These are phyloP conservation scores for Alternaria sp. DNA, from an alignment of 2,329 filamentous ascomycete genomes.

Conservation along the genomic window DNA sequence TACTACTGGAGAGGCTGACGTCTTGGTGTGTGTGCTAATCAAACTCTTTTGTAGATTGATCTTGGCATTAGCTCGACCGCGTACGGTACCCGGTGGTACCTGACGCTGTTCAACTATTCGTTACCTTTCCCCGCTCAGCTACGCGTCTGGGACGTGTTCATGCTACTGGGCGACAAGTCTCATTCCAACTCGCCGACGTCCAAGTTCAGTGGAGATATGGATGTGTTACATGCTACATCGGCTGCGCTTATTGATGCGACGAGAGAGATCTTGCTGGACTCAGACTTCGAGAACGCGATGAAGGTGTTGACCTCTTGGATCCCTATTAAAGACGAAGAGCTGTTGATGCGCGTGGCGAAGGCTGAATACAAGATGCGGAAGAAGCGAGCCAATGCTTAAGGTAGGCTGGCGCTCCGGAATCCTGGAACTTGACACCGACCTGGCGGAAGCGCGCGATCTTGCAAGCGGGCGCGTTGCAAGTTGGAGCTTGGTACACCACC, in stretches of 20 bases:
- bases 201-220: conserved; percentile 69
- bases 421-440: conserved; percentile 9
- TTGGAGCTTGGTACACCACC: conserved; percentile 20
- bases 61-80: conserved; percentile 84
- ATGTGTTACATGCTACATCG: conserved; percentile 87
- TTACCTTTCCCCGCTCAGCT: conserved; percentile 94
- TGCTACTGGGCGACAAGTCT: conserved; percentile 81
- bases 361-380: conserved; percentile 81
- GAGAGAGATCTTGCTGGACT: conserved; percentile 85
- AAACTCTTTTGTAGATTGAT: conserved; percentile 63
- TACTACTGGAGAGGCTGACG: neutral
- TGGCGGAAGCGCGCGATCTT: conserved; percentile 17
- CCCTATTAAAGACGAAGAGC: conserved; percentile 90
- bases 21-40: conserved; percentile 26
- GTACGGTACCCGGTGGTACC: conserved; percentile 97
- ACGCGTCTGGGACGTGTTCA: conserved; percentile 96
- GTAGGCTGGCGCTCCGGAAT: conserved; percentile 22
- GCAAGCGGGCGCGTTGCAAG: conserved; percentile 14
- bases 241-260: conserved; percentile 91
- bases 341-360: conserved; percentile 88
- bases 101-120: conserved; percentile 96
- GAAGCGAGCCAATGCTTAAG: conserved; percentile 54
- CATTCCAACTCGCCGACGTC: conserved; percentile 53
- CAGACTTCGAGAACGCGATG: conserved; percentile 98
- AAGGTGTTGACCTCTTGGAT: conserved; percentile 95